phyloP scores from a whole-genome alignment of 2,329 filamentous ascomycete species.

The Apiospora koreana region DNA sequence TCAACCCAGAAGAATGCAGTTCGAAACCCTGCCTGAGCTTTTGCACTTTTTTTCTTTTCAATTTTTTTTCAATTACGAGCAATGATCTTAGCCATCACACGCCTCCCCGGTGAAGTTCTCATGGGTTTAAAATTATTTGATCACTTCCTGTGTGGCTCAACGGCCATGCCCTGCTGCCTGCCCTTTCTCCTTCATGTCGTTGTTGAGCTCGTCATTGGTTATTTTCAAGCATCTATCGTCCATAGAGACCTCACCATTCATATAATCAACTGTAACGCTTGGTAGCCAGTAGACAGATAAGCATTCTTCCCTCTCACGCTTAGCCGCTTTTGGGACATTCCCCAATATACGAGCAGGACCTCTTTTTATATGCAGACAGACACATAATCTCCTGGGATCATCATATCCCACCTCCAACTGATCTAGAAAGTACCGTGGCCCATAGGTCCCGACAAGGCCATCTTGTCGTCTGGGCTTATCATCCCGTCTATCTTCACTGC shows the following conservation, averaged over 20 bases:
- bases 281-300: background rate
- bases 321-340: too few species aligned
- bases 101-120: background rate
- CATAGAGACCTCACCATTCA: too few species aligned
- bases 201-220: background rate
- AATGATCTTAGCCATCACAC: background rate
- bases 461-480: background rate
- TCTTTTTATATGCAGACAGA: background rate
- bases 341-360: background rate
- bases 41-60: background rate
- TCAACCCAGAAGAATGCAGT: background rate
- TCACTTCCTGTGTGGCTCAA: background rate
- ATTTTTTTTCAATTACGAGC: background rate
- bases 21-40: background rate
- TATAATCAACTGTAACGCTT: too few species aligned
- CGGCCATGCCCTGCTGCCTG: background rate
- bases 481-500: background rate
- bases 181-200: background rate
- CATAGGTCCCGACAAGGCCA: background rate
- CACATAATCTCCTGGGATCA: accelerated
- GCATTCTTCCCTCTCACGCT: too few species aligned
- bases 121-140: background rate
- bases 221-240: background rate
- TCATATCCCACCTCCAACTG: background rate
- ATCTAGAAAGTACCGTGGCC: background rate